phyloP scores from a whole-genome alignment of 768 basidiomycete genomes.

The Leccinum subtestaceum region DNA sequence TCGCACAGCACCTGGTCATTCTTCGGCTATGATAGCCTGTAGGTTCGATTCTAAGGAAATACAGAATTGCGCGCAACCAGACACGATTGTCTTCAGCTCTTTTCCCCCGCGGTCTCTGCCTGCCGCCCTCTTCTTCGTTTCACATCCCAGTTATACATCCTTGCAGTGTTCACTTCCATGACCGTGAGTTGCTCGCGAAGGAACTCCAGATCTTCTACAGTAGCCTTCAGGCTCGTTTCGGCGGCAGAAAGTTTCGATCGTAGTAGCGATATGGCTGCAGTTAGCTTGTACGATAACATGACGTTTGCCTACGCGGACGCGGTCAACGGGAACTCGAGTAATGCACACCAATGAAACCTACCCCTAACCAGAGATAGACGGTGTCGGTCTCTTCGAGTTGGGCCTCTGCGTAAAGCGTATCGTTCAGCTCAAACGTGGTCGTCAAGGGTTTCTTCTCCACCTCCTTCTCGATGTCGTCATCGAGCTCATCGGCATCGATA shows the following conservation, averaged over 20 bases:
- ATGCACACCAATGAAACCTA: constrained; percentile 38
- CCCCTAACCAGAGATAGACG: constrained; percentile 95
- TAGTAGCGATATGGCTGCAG: constrained; percentile 72
- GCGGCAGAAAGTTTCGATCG: constrained; percentile 73
- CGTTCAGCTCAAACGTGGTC: constrained; percentile 93
- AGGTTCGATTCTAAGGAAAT: neutral
- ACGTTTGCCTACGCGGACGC: constrained; percentile 77
- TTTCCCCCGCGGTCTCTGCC: constrained; percentile 26
- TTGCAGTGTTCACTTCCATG: constrained; percentile 94
- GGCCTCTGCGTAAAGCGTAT: constrained; percentile 92
- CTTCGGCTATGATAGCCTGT: neutral
- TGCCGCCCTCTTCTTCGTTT: constrained; percentile 66
- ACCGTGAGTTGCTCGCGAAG: constrained; percentile 92
- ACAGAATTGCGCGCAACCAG: neutral
- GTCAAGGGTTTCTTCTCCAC: constrained; percentile 51
- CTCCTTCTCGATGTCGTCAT: constrained; percentile 44
- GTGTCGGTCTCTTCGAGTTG: constrained; percentile 82
- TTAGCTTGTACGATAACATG: constrained; percentile 91
- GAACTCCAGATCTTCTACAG: constrained; percentile 88
- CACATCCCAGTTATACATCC: constrained; percentile 96
- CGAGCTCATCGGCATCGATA: constrained; percentile 42
- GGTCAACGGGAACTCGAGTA: neutral
- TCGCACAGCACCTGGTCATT: neutral
- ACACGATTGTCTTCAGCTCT: constrained; percentile 8
- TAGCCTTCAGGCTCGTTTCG: constrained; percentile 59